These are phyloP conservation scores for Penicillium sclerotigenum DNA, from an alignment of 2,329 filamentous ascomycete genomes.

Conservation along the genomic window DNA sequence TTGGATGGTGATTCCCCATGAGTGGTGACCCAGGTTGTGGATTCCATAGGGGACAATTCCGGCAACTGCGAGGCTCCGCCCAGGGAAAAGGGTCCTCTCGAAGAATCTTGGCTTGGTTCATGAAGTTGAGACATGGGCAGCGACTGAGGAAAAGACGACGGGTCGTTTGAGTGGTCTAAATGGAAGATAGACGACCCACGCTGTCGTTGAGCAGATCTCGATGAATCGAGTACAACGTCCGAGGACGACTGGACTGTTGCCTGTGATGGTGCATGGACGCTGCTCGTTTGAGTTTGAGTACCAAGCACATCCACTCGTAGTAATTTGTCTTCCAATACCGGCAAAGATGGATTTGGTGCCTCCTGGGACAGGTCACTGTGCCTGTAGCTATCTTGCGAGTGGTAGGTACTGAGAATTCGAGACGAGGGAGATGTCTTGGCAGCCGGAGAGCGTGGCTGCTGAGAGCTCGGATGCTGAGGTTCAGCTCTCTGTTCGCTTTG, in stretches of 20 bases:
- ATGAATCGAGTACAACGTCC: slow-evolving; percentile 26
- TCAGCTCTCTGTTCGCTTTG: neutral
- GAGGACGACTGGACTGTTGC: slow-evolving; percentile 16
- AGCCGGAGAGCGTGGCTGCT: slow-evolving; percentile 20
- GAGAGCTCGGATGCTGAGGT: neutral
- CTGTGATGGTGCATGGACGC: slow-evolving; percentile 16
- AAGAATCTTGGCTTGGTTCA: slow-evolving; percentile 4
- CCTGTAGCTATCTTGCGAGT: slow-evolving; percentile 21
- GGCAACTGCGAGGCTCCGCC: neutral
- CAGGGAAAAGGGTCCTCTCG: neutral
- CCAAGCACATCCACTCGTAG: slow-evolving; percentile 18
- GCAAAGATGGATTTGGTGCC: slow-evolving; percentile 8
- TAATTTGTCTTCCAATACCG: neutral
- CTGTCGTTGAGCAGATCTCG: slow-evolving; percentile 17
- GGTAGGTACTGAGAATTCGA: slow-evolving; percentile 34
- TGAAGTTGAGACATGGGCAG: slow-evolving; percentile 3
- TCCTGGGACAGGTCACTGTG: slow-evolving; percentile 19
- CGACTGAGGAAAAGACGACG: slow-evolving; percentile 17
- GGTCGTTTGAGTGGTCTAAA: slow-evolving; percentile 12
- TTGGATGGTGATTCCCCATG: slow-evolving; percentile 16
- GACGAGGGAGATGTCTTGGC: slow-evolving; percentile 35
- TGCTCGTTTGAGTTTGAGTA: slow-evolving; percentile 27
- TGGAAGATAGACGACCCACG: slow-evolving; percentile 6
- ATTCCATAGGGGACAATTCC: neutral
- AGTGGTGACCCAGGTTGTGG: slow-evolving; percentile 16